These are phyloP conservation scores for Torrubiella hemipterigena DNA, from an alignment of 2,329 filamentous ascomycete species.

Conservation along the genomic window DNA sequence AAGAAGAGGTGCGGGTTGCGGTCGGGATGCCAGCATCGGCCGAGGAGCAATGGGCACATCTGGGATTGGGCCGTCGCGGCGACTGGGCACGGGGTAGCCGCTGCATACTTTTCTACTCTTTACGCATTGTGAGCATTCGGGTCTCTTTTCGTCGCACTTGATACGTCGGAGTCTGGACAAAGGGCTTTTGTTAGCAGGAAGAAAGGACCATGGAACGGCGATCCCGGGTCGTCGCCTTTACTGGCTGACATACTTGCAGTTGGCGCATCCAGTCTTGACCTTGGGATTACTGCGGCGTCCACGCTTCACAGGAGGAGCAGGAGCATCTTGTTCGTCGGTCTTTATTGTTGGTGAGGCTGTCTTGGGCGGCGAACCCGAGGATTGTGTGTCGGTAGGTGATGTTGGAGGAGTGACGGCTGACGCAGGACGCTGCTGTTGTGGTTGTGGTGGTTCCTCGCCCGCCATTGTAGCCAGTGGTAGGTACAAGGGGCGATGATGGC, in stretches of 20 bases:
- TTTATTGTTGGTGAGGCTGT: background rate
- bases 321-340: conserved; percentile 5
- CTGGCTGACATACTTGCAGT: conserved; percentile 62
- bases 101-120: conserved; percentile 45
- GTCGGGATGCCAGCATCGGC: conserved; percentile 17
- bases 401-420: too few relatives aligned
- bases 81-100: conserved; percentile 48
- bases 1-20: conserved; percentile 2
- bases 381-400: too few relatives aligned
- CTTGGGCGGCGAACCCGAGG: background rate
- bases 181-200: conserved; percentile 2
- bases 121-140: conserved; percentile 47
- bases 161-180: conserved; percentile 42
- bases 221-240: too few relatives aligned
- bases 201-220: background rate
- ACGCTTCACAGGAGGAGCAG: conserved; percentile 20
- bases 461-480: too few relatives aligned
- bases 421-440: too few relatives aligned
- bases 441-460: too few relatives aligned
- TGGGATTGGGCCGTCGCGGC: conserved; percentile 31
- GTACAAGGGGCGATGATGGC: too few relatives aligned
- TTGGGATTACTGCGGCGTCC: conserved; percentile 44
- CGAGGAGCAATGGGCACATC: conserved; percentile 39
- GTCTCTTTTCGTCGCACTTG: conserved; percentile 54
- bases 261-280: conserved; percentile 54